A percentile compares a stretch with the other conserved stretches of the same genome.
phyloP scores from a whole-genome alignment of 495 filamentous ascomycete genomes.

The Hyphodiscus hymeniophilus region DNA sequence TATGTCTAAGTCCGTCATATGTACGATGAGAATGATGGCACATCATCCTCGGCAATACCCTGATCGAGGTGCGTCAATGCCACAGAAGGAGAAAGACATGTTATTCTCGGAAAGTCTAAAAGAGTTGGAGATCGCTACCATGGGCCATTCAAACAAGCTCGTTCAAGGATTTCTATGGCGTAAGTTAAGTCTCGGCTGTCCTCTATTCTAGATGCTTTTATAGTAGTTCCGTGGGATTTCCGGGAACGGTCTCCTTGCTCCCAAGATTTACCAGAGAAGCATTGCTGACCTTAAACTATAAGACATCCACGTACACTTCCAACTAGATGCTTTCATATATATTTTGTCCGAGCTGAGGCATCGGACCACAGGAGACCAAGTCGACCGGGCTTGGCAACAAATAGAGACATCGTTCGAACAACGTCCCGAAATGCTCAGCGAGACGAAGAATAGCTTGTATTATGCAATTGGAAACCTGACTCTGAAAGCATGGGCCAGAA shows the following conservation, averaged over 20 bases:
- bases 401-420: constrained; percentile 32
- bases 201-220: too few species aligned
- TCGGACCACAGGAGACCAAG: constrained; percentile 38
- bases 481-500: constrained; percentile 37
- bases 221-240: too few species aligned
- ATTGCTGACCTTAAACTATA: too few species aligned
- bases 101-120: constrained; percentile 37
- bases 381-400: constrained; percentile 44
- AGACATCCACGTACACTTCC: constrained; percentile 40
- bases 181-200: too few species aligned
- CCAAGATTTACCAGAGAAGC: too few species aligned
- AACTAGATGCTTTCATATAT: constrained; percentile 45
- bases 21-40: constrained; percentile 36
- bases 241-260: too few species aligned
- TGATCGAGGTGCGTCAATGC: constrained; percentile 24
- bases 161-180: constrained; percentile 42
- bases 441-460: constrained; percentile 31
- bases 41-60: constrained; percentile 34
- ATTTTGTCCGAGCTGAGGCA: constrained; percentile 41
- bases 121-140: constrained; percentile 33
- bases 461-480: constrained; percentile 33
- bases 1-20: constrained; percentile 35
- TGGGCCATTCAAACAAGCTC: constrained; percentile 29
- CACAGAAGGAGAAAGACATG: constrained; percentile 33
- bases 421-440: constrained; percentile 37